Evolutionary conservation across 1,139 yeast genomes (phyloP).

Genomic region (Sugiyamaella novakii): DNA sequence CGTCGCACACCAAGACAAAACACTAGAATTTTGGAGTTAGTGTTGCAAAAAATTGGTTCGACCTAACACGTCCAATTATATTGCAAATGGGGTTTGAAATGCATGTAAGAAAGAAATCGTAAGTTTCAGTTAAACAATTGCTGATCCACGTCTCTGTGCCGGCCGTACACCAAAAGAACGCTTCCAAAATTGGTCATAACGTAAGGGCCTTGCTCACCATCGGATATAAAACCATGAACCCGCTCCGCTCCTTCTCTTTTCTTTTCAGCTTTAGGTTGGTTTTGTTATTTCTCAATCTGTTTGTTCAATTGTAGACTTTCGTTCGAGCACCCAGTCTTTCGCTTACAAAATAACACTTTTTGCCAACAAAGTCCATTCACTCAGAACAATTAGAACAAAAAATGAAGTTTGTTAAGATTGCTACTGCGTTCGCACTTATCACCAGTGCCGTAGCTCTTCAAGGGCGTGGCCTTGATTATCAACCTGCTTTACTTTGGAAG

Average conservation of each 20-base stretch:
- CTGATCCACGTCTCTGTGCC: no score
- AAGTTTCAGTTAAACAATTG: no score
- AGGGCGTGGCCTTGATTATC: slow-evolving; percentile 10
- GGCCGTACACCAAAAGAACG: no score
- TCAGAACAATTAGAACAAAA: slow-evolving; percentile 10
- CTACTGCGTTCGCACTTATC: slow-evolving; percentile 15
- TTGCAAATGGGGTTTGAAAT: no score
- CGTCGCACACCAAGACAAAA: no score
- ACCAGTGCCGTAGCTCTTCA: slow-evolving; percentile 18
- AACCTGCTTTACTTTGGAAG: slow-evolving; percentile 12
- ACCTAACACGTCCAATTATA: no score
- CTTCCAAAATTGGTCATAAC: slow-evolving; percentile 6
- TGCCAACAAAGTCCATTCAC: slow-evolving; percentile 6
- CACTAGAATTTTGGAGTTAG: no score
- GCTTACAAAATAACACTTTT: slow-evolving; percentile 5
- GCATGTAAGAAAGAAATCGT: no score
- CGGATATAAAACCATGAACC: slow-evolving; percentile 6
- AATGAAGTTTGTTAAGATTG: slow-evolving; percentile 18
- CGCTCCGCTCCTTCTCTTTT: background rate
- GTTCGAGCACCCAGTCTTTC: slow-evolving; percentile 16
- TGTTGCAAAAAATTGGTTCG: no score
- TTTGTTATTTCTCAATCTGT: slow-evolving; percentile 12
- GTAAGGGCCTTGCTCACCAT: slow-evolving; percentile 1
- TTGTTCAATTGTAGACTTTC: slow-evolving; percentile 15
- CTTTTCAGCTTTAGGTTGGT: slow-evolving; percentile 2